Base-by-base conservation (phyloP, 441 rosid species). In the Flueggea neowawraea region DNA sequence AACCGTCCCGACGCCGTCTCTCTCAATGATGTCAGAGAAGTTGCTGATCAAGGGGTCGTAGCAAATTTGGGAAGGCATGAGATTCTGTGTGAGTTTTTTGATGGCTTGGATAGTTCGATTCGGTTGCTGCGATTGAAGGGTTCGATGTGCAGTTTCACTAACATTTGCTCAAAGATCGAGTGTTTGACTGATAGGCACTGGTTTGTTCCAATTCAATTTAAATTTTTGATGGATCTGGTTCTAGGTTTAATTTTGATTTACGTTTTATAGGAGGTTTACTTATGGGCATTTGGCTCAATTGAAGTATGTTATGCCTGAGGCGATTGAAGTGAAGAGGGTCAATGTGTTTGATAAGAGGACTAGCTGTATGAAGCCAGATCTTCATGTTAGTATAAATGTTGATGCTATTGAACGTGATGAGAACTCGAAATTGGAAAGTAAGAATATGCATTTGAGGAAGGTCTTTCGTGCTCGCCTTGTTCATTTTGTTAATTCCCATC, bases 281-380 rank as follows among this genome's bases (percentile, higher is more conserved):
- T 66, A 78, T 41, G 15, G 69, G 55, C 90, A 89, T 66, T 75
- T 95, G 75, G 90, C 96, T 61, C 92, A 88, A 22, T 11, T 89
- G 74, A 89, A 83, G 83, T 77, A 81, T 72, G 71, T 95, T 54
- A 69, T 87, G 31, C 97, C 97, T n/a, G n/a, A n/a, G 66, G 92
- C 75, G 0, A 78, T 95, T 17, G 92, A 86, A 75, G 65, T 91
- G 4, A 89, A 76, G 77, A 84, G 69, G 70, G 69, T 83, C 7
- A 71, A 82, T 11, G 49, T 64, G 49, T 66, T 78, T 58, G 94
- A 95, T 70, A 96, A 91, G 79, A 66, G 52, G 51, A 84, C 87
- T 14, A 60, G 88, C 31, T 89, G 90, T 39, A 84, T 85, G 94
- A 91, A 86, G 73, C 96, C 97, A 1, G 91, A 87, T 67, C 91